Conservation (phyloP, 1,284 basidiomycete species). For the Cutaneotrichosporon arboriforme region DNA sequence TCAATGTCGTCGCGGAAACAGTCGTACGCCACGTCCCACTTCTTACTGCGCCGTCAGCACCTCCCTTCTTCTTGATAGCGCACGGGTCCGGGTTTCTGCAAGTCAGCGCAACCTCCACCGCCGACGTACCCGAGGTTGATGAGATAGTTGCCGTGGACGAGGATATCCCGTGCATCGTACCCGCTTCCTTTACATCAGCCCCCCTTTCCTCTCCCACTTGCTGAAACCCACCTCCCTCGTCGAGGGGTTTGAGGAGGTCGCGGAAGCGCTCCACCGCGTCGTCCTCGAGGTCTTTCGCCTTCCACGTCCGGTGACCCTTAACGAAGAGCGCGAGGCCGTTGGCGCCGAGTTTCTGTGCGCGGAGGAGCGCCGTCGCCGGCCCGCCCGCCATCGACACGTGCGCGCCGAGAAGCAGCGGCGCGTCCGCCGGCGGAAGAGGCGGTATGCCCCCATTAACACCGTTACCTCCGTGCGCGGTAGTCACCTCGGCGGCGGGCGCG, state of each 20-base stretch:
- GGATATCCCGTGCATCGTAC: slow-evolving; percentile 58
- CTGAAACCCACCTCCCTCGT: slow-evolving; percentile 34
- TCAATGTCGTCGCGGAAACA: slow-evolving; percentile 81
- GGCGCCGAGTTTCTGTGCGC: slow-evolving; percentile 68
- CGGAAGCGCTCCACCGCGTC: slow-evolving; percentile 57
- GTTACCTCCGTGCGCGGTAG: slow-evolving; percentile 6
- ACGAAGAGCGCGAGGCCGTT: slow-evolving; percentile 78
- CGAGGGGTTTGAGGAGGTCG: slow-evolving; percentile 50
- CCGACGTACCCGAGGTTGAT: slow-evolving; percentile 62
- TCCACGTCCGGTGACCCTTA: slow-evolving; percentile 77
- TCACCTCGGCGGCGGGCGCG: neutral
- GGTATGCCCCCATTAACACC: slow-evolving; percentile 23
- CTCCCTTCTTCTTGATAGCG: no score
- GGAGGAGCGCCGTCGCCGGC: slow-evolving; percentile 64
- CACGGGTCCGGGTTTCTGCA: slow-evolving; percentile 62
- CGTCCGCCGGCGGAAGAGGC: neutral
- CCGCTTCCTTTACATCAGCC: slow-evolving; percentile 48
- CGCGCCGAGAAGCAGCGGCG: slow-evolving; percentile 57
- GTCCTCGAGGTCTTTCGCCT: slow-evolving; percentile 56
- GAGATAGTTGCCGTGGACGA: slow-evolving; percentile 80
- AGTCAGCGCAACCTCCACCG: slow-evolving; percentile 2
- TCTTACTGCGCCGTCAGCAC: slow-evolving; percentile 53
- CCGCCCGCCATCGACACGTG: slow-evolving; percentile 77
- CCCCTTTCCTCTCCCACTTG: neutral
- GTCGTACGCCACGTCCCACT: slow-evolving; percentile 68